Base-by-base conservation (phyloP, 73 alveolate genomes). In the Symbiodinium pilosum region DNA sequence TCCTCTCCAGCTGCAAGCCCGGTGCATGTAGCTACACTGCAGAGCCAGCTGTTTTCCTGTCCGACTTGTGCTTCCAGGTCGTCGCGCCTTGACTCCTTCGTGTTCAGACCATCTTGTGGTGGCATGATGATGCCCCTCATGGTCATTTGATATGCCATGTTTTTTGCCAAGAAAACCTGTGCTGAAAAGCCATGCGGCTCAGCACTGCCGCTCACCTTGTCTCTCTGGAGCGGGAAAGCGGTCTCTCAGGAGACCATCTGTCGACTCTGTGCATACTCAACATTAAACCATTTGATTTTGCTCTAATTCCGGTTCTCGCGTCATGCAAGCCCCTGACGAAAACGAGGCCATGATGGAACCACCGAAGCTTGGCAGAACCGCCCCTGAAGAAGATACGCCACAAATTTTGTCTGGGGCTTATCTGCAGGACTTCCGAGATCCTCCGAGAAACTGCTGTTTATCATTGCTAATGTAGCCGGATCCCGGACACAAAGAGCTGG, bases 111-210 rank as follows among this genome's bases (percentile, higher is more conserved):
- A 64, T 64, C 81, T 64, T 64, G 81, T 26, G 81, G 38, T 32
- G 81, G 81, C 30, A 64, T 64, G 81, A 64, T 64, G 81, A 64
- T 64, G 81, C 81, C 81, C 20, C 81, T 64, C 39, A 64, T n/a
- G 81, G 81, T 28, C 81, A 64, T 20, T 14, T 64, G 7, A 26
- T 9, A 5, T 28, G 75, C 81, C 6, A 6, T 9, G 14, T 6
- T 9, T 14, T 9, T 47, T 24, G 81, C 81, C 34, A 9, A 64
- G 30, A 38, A 2, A 28, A 18, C 38, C 4, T 64, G 24, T 64
- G 30, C 30, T 38, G 30, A 64, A 38, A 64, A 28, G 81, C 81
- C 59, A 38, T 64, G 30, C 34, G 24, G 81, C 81, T n/a, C 39
- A n/a, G 24, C 39, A 28, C 81, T 64, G 21, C 77, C 38, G 39